Conservation (phyloP, 805 yeast species). For the Saccharomyces eubayanus region DNA sequence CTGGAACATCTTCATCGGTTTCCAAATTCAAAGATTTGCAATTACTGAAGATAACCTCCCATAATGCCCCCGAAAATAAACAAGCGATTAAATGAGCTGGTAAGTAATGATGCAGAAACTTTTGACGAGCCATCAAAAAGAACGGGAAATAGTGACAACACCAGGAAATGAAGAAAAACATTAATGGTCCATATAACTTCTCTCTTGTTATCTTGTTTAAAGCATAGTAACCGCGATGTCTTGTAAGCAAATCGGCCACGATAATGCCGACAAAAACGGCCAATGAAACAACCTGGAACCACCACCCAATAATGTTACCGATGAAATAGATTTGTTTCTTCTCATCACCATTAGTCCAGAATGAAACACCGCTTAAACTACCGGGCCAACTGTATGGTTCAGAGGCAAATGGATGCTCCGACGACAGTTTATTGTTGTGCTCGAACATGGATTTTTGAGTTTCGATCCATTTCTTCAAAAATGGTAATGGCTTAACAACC, state of each 20-base stretch:
- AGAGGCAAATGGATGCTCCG: constrained; percentile 94
- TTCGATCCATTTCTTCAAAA: constrained; percentile 82
- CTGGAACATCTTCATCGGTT: constrained; percentile 33
- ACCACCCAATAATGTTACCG: constrained; percentile 88
- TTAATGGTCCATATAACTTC: constrained; percentile 67
- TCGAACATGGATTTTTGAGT: constrained; percentile 82
- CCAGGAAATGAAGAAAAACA: constrained; percentile 84
- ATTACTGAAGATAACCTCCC: constrained; percentile 68
- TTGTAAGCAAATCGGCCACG: constrained; percentile 65
- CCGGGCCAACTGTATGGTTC: constrained; percentile 90
- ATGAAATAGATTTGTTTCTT: constrained; percentile 77
- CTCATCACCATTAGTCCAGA: constrained; percentile 73
- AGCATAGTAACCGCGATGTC: constrained; percentile 58
- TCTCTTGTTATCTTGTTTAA: constrained; percentile 55
- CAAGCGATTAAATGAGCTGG: constrained; percentile 93
- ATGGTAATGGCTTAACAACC: constrained; percentile 53
- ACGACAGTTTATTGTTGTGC: constrained; percentile 78
- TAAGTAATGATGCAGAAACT: constrained; percentile 85
- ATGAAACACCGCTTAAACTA: constrained; percentile 82
- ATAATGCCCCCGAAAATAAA: constrained; percentile 67
- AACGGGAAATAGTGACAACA: constrained; percentile 84
- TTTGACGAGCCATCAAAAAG: constrained; percentile 86
- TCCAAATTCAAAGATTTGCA: constrained; percentile 32
- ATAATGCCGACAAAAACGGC: constrained; percentile 56
- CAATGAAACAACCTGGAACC: constrained; percentile 64